These are phyloP conservation scores for Blastobotrys persicus DNA, from an alignment of 1,139 yeast species.

Conservation along the genomic window DNA sequence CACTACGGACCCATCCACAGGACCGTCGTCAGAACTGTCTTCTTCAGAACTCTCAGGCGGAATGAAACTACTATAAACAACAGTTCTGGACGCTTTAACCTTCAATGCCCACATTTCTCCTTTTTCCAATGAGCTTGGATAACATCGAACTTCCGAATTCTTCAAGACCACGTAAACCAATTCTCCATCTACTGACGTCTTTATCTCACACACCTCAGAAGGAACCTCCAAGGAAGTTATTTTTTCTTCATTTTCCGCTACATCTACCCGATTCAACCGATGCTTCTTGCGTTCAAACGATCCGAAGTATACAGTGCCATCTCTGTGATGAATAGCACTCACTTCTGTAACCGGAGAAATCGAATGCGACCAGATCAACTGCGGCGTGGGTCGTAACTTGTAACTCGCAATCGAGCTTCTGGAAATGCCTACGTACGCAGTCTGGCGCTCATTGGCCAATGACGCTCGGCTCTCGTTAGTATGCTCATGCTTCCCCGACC, in stretches of 20 bases:
- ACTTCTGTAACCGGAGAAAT: constrained; percentile 60
- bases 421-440: constrained; percentile 59
- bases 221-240: constrained; percentile 16
- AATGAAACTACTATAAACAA: constrained; percentile 21
- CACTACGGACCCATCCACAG: constrained; percentile 26
- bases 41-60: constrained; percentile 13
- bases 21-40: constrained; percentile 20
- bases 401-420: constrained; percentile 74
- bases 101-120: constrained; percentile 24
- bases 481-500: constrained; percentile 21
- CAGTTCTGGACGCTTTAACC: constrained; percentile 22
- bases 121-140: constrained; percentile 14
- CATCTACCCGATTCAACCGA: constrained; percentile 22
- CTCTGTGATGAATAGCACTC: constrained; percentile 28
- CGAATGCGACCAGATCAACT: constrained; percentile 68
- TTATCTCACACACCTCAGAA: constrained; percentile 20
- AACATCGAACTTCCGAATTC: constrained; percentile 24
- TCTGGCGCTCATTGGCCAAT: constrained; percentile 18
- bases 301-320: constrained; percentile 20
- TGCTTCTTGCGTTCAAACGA: constrained; percentile 31
- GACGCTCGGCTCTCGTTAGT: constrained; percentile 13
- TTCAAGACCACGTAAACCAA: constrained; percentile 22
- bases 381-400: constrained; percentile 77
- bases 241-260: constrained; percentile 17
- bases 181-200: constrained; percentile 18